Conservation (phyloP, 2,329 filamentous ascomycete species). For the Dactylellina sp. region DNA sequence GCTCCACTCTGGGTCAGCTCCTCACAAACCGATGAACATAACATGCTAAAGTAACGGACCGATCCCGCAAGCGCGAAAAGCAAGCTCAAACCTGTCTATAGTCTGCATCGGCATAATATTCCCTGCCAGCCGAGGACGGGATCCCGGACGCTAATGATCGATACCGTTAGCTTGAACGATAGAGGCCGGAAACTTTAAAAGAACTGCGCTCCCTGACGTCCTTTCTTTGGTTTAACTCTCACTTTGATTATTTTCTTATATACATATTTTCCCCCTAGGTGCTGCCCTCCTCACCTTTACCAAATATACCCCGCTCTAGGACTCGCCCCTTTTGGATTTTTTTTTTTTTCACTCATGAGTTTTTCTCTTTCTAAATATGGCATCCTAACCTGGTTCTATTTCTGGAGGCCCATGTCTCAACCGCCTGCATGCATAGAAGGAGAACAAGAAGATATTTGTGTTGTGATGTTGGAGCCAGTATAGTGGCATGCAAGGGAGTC, state of each 20-base stretch:
- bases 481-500: slow-evolving; percentile 16
- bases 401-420: slow-evolving; percentile 10
- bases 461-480: slow-evolving; percentile 29
- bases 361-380: too few species aligned
- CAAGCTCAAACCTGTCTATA: slow-evolving; percentile 3
- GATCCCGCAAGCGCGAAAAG: slow-evolving; percentile 53
- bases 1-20: slow-evolving; percentile 12
- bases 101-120: slow-evolving; percentile 23
- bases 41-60: slow-evolving; percentile 42
- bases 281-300: too few species aligned
- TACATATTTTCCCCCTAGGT: not conserved
- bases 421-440: slow-evolving; percentile 10
- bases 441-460: slow-evolving; percentile 14
- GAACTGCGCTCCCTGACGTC: slow-evolving; percentile 21
- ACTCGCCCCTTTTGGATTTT: too few species aligned
- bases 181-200: slow-evolving; percentile 28
- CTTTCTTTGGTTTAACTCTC: slow-evolving; percentile 10
- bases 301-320: too few species aligned
- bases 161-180: slow-evolving; percentile 31
- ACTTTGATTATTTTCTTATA: not conserved
- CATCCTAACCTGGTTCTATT: not conserved
- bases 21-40: not conserved
- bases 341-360: too few species aligned
- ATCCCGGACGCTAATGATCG: slow-evolving; percentile 40
- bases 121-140: slow-evolving; percentile 29